Evolutionary conservation across 2,329 filamentous ascomycete species (phyloP).

Genomic region (Epichloe scottii): DNA sequence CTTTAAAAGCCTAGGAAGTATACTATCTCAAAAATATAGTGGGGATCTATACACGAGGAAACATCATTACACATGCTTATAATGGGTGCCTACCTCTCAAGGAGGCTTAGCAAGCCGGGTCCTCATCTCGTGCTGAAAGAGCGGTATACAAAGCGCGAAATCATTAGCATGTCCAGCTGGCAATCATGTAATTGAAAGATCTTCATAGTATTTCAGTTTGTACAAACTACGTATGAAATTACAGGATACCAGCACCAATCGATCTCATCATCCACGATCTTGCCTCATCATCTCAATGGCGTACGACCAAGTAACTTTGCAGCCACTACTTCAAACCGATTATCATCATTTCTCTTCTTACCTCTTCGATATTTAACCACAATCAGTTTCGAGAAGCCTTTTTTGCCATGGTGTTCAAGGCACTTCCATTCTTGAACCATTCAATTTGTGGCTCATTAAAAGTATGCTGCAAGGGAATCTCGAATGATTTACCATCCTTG

Average conservation of each 20-base stretch:
- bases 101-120: too few relatives aligned
- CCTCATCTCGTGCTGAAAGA: too few relatives aligned
- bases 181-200: too few relatives aligned
- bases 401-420: conserved; percentile 97
- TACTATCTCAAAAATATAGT: too few relatives aligned
- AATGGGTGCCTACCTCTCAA: too few relatives aligned
- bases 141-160: too few relatives aligned
- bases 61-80: too few relatives aligned
- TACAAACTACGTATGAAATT: conserved; percentile 1
- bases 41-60: too few relatives aligned
- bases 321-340: not conserved
- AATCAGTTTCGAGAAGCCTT: conserved; percentile 38
- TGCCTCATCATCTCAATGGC: not conserved
- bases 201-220: not conserved
- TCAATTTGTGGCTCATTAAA: conserved; percentile 97
- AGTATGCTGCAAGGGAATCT: conserved; percentile 79
- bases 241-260: not conserved
- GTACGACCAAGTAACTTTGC: not conserved
- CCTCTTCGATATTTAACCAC: not conserved
- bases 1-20: too few relatives aligned
- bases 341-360: not conserved
- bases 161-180: too few relatives aligned
- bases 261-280: not conserved
- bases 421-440: conserved; percentile 98
- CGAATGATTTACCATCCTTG: conserved; percentile 69